These are phyloP conservation scores for Circinella umbellata DNA, from an alignment of 371 early-diverging fungal species.

Conservation along the genomic window DNA sequence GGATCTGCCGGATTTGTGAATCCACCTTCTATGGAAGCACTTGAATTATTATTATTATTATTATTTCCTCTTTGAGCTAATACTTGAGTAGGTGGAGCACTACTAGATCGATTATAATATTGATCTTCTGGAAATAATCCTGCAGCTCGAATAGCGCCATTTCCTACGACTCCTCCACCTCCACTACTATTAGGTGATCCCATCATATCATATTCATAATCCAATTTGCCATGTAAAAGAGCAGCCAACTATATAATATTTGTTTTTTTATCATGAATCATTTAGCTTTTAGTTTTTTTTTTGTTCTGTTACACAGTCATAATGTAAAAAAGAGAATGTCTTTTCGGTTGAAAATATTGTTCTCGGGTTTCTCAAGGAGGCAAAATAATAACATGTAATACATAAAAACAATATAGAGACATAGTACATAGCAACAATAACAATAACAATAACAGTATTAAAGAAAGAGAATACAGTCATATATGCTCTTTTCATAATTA, in stretches of 20 bases:
- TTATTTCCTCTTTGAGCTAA: slow-evolving; percentile 8
- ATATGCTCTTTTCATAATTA: too few relatives aligned
- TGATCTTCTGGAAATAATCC: slow-evolving; percentile 31
- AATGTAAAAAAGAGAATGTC: too few relatives aligned
- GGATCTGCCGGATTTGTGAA: slow-evolving; percentile 3
- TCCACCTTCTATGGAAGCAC: not conserved
- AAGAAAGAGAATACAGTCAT: too few relatives aligned
- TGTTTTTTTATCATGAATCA: not conserved
- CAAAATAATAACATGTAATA: not conserved
- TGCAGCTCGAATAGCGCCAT: slow-evolving; percentile 12
- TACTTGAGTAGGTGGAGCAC: slow-evolving; percentile 43
- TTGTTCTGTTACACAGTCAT: not conserved
- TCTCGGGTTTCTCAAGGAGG: slow-evolving; percentile 8
- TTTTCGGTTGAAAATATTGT: too few relatives aligned
- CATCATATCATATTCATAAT: slow-evolving; percentile 39
- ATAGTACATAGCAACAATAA: too few relatives aligned
- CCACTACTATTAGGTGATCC: not conserved
- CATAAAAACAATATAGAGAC: not conserved
- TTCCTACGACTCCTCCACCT: slow-evolving; percentile 8
- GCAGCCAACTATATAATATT: slow-evolving; percentile 35
- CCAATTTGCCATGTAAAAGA: slow-evolving; percentile 46
- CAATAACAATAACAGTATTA: too few relatives aligned
- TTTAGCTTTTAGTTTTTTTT: not conserved
- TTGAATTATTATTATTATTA: not conserved
- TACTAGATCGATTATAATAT: slow-evolving; percentile 35